Evolutionary conservation across 441 rosid species (phyloP).

Genomic region (Syzygium malaccense): DNA sequence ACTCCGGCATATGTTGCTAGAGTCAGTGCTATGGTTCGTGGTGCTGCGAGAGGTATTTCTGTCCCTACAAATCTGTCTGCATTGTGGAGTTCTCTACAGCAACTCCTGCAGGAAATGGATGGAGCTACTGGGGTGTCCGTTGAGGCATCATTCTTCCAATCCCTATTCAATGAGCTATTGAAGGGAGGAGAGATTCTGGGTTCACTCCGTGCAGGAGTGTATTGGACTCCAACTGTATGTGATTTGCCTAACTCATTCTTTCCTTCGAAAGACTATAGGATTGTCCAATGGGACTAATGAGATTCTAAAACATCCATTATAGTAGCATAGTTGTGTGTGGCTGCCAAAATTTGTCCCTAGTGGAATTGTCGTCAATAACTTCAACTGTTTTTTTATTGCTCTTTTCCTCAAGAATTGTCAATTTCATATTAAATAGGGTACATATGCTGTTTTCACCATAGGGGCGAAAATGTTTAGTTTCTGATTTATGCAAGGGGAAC

Average conservation of each 20-base stretch:
- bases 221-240: slow-evolving; percentile 95
- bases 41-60: slow-evolving; percentile 86
- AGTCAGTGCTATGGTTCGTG: slow-evolving; percentile 90
- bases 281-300: neutral
- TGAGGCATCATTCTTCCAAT: slow-evolving; percentile 83
- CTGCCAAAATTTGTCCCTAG: neutral
- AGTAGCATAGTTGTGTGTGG: neutral
- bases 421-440: neutral
- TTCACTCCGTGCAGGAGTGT: slow-evolving; percentile 92
- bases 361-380: neutral
- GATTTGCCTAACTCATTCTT: neutral
- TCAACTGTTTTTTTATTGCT: neutral
- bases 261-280: neutral
- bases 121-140: slow-evolving; percentile 84
- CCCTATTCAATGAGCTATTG: slow-evolving; percentile 66
- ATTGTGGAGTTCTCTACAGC: slow-evolving; percentile 76
- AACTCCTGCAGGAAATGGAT: slow-evolving; percentile 81
- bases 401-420: neutral
- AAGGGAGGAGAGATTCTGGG: slow-evolving; percentile 89
- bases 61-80: slow-evolving; percentile 75
- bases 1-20: slow-evolving; percentile 96
- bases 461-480: neutral
- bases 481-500: neutral
- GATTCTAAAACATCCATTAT: neutral
- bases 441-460: neutral